Conservation (phyloP, 768 basidiomycete genomes). For the Leccinum subgranulosum region DNA sequence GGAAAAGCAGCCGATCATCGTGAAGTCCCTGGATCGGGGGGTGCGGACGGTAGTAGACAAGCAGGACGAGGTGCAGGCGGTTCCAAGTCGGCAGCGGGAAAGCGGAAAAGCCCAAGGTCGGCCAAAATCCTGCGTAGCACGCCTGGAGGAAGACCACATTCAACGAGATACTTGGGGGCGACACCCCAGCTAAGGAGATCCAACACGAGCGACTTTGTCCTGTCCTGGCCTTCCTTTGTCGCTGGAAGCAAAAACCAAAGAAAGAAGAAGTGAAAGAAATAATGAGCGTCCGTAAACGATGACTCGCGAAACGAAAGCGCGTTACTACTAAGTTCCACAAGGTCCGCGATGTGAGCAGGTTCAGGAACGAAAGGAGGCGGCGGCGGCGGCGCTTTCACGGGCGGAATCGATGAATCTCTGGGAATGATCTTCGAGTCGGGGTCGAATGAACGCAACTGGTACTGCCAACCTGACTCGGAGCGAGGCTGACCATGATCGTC, state of each 20-base stretch:
- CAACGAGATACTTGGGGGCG: slow-evolving; percentile 45
- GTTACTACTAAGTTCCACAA: slow-evolving; percentile 6
- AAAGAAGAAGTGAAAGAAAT: no score
- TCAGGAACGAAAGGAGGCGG: background rate
- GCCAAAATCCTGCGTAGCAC: slow-evolving; percentile 40
- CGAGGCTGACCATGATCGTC: background rate
- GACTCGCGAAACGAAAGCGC: background rate
- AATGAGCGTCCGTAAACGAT: background rate
- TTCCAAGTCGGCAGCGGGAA: no score
- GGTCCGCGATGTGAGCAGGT: background rate
- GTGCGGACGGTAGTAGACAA: background rate
- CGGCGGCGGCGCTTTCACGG: no score
- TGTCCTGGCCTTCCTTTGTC: slow-evolving; percentile 24
- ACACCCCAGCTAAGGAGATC: slow-evolving; percentile 58
- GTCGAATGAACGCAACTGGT: background rate
- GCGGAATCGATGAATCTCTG: no score
- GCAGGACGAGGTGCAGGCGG: no score
- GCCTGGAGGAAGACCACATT: slow-evolving; percentile 40
- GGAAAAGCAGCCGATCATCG: background rate
- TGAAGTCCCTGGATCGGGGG: background rate
- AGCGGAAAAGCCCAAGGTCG: slow-evolving; percentile 34
- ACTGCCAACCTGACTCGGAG: no score
- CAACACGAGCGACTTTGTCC: slow-evolving; percentile 46
- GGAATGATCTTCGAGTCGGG: background rate
- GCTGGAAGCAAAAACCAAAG: slow-evolving; percentile 29